Percentiles rank a stretch among this genome's conserved stretches.
phyloP scores from a whole-genome alignment of 257 asterid species.

The Solanum neorickii region DNA sequence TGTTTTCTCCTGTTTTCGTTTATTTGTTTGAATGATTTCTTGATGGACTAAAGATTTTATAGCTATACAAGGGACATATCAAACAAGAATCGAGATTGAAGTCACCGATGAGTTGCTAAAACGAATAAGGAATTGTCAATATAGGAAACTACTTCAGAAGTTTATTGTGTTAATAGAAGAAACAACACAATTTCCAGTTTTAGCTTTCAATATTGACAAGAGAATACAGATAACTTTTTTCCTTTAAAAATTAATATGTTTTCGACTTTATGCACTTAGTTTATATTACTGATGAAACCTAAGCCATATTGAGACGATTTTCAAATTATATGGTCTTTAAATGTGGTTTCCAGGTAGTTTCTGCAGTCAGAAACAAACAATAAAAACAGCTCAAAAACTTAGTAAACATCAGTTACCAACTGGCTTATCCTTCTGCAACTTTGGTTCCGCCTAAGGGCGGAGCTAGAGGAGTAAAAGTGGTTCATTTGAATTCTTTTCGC shows the following conservation, averaged over 20 bases:
- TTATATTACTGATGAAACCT: not conserved
- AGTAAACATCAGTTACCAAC: not conserved
- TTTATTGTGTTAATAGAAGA: not conserved
- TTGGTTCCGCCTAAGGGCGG: not conserved
- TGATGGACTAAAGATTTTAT: not conserved
- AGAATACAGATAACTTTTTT: not conserved
- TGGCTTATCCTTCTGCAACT: not conserved
- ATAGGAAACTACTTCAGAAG: not conserved
- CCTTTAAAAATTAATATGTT: not conserved
- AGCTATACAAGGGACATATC: not conserved
- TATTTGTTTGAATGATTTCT: not conserved
- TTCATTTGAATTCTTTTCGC: not conserved
- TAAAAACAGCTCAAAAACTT: not conserved
- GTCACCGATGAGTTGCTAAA: not conserved
- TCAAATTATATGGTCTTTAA: not conserved
- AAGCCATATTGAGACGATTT: not conserved
- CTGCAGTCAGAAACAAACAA: not conserved
- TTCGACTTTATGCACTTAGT: not conserved
- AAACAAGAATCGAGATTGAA: not conserved
- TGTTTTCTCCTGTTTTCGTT: not conserved
- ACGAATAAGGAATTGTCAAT: not conserved
- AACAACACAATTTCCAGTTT: not conserved
- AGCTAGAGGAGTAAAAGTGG: not conserved
- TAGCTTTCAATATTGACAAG: not conserved
- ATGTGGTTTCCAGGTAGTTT: not conserved